Conservation (phyloP, 108 stramenopile genomes). For the Cyclotella cryptica region DNA sequence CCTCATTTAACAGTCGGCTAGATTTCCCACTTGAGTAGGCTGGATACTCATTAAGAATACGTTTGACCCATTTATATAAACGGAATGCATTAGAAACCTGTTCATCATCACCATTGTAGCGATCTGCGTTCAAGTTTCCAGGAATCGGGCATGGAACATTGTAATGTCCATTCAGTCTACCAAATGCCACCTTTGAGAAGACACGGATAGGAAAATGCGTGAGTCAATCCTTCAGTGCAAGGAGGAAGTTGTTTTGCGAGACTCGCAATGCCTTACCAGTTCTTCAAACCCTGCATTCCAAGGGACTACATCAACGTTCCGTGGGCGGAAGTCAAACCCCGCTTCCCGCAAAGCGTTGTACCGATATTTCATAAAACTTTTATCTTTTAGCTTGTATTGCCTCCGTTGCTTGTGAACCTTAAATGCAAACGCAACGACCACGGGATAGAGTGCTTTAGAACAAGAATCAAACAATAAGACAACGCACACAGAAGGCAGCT, state of each 20-base stretch:
- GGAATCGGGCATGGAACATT: conserved; percentile 18
- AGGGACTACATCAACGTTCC: conserved; percentile 1
- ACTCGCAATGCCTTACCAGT: conserved; percentile 3
- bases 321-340: conserved; percentile 8
- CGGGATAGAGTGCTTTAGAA: neutral
- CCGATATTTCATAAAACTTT: conserved; percentile 15
- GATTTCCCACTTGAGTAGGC: neutral
- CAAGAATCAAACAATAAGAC: neutral
- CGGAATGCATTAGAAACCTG: neutral
- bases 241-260: neutral
- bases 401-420: conserved; percentile 14
- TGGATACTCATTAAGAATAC: neutral
- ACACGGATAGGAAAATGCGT: neutral
- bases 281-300: conserved; percentile 14
- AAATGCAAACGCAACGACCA: neutral
- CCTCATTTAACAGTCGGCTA: conserved; percentile 9
- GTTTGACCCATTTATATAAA: conserved; percentile 3
- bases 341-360: neutral
- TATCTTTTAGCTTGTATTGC: conserved; percentile 7
- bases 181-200: conserved; percentile 4
- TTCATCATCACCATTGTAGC: conserved; percentile 7
- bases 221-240: neutral
- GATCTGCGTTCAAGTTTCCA: neutral
- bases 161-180: conserved; percentile 18
- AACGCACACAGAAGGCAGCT: neutral